Evolutionary conservation across 176 grass and related monocot genomes (phyloP).

Genomic region (Hordeum marinum): DNA sequence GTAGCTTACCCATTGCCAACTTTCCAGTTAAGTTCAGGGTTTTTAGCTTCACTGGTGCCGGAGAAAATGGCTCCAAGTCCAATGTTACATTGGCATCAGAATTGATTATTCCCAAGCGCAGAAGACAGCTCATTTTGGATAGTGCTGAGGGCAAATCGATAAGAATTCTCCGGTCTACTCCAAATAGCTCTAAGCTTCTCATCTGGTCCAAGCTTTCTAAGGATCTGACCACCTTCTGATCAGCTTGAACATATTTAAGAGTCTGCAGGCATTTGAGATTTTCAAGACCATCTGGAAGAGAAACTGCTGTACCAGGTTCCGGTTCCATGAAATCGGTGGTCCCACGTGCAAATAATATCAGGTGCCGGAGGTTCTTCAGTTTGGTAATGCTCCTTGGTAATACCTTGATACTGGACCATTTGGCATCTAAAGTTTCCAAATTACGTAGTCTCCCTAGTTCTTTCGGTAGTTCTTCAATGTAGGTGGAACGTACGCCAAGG

Average conservation of each 20-base stretch:
- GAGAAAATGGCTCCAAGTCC: not conserved
- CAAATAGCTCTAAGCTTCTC: constrained; percentile 22
- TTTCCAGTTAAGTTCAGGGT: constrained; percentile 1
- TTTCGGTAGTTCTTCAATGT: not conserved
- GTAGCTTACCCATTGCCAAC: constrained; percentile 3
- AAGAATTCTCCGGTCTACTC: not conserved
- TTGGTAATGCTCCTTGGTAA: constrained; percentile 15
- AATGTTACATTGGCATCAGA: not conserved
- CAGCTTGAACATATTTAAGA: constrained; percentile 16
- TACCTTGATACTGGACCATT: not conserved
- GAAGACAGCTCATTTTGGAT: constrained; percentile 15
- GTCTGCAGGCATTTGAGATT: constrained; percentile 25
- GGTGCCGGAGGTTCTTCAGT: constrained; percentile 20
- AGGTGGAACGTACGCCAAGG: not conserved
- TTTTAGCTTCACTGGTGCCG: not conserved
- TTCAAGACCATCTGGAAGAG: not conserved
- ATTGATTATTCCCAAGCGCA: not conserved
- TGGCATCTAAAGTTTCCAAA: constrained; percentile 31
- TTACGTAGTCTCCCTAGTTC: not conserved
- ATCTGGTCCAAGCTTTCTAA: constrained; percentile 12
- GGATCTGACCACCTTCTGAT: not conserved
- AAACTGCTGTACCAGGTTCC: not conserved
- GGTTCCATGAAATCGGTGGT: not conserved
- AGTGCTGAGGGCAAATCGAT: not conserved
- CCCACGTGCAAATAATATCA: constrained; percentile 6